Conservation (phyloP, 2,329 filamentous ascomycete genomes). For the Colletotrichum simmondsii region DNA sequence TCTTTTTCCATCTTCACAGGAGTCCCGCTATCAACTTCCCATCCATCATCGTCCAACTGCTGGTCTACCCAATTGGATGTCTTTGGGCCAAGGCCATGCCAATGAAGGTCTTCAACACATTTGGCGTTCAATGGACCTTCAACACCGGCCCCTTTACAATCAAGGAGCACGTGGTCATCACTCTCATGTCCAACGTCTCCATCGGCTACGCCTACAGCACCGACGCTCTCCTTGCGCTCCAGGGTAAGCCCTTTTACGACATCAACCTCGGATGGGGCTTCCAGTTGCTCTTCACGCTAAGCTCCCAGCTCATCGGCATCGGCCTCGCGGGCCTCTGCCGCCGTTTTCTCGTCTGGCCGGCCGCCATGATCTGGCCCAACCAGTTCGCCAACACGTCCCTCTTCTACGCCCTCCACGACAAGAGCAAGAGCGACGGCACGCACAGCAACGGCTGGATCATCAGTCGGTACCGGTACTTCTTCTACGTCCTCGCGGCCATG, state of each 20-base stretch:
- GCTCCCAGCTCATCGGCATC: constrained; percentile 70
- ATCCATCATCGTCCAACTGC: constrained; percentile 47
- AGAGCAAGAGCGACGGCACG: constrained; percentile 50
- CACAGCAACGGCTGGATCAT: constrained; percentile 57
- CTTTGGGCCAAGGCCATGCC: constrained; percentile 56
- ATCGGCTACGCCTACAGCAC: constrained; percentile 58
- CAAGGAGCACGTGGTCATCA: constrained; percentile 62
- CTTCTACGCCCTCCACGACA: constrained; percentile 56
- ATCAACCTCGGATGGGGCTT: constrained; percentile 65
- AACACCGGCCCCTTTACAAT: constrained; percentile 56
- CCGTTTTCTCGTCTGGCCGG: constrained; percentile 67
- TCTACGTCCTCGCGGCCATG: constrained; percentile 51
- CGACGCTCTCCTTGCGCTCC: constrained; percentile 51
- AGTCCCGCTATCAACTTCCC: constrained; percentile 44
- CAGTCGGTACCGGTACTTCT: constrained; percentile 43
- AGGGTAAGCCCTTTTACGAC: constrained; percentile 55
- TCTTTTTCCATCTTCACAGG: constrained; percentile 42
- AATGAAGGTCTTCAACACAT: constrained; percentile 50
- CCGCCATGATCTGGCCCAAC: constrained; percentile 71
- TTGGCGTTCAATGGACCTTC: constrained; percentile 46
- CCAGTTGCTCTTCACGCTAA: constrained; percentile 66
- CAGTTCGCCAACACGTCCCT: constrained; percentile 60
- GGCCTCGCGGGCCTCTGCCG: constrained; percentile 67
- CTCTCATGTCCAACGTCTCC: constrained; percentile 60
- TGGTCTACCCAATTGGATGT: constrained; percentile 56